Evolutionary conservation across 331 rosid species (phyloP).

Genomic region (Erythrophleum ivorense): DNA sequence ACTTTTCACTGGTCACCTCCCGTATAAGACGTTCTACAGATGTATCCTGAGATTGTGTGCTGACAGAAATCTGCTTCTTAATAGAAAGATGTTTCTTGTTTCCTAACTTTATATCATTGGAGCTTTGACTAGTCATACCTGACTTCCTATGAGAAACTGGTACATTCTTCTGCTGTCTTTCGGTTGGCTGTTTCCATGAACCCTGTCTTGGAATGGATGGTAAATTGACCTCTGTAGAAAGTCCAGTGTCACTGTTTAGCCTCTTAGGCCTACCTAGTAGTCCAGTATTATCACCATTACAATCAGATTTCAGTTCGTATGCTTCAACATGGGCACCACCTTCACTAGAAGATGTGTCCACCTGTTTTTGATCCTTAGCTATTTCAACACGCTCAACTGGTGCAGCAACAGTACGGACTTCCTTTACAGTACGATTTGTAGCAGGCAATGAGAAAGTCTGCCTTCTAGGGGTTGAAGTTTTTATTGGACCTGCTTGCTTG

Average conservation of each 20-base stretch:
- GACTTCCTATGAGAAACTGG: constrained; percentile 67
- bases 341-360: constrained; percentile 60
- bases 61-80: constrained; percentile 74
- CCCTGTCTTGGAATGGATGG: constrained; percentile 87
- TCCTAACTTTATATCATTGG: constrained; percentile 65
- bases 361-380: constrained; percentile 71
- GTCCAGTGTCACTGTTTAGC: constrained; percentile 67
- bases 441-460: constrained; percentile 66
- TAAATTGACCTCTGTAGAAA: constrained; percentile 63
- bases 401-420: constrained; percentile 58
- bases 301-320: constrained; percentile 69
- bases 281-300: constrained; percentile 73
- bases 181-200: constrained; percentile 86
- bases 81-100: constrained; percentile 75
- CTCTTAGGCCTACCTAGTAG: constrained; percentile 63
- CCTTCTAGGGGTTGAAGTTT: constrained; percentile 93
- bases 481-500: constrained; percentile 89
- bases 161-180: constrained; percentile 76
- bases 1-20: constrained; percentile 96
- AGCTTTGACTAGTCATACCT: constrained; percentile 57
- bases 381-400: constrained; percentile 66
- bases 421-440: constrained; percentile 76
- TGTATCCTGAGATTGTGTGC: constrained; percentile 72
- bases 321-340: constrained; percentile 62
- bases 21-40: constrained; percentile 98